Evolutionary conservation across 2,329 filamentous ascomycete species (phyloP), one percentile per base, ranked within the genome.

Genomic region (Nannizziopsis arthrosporioides): DNA sequence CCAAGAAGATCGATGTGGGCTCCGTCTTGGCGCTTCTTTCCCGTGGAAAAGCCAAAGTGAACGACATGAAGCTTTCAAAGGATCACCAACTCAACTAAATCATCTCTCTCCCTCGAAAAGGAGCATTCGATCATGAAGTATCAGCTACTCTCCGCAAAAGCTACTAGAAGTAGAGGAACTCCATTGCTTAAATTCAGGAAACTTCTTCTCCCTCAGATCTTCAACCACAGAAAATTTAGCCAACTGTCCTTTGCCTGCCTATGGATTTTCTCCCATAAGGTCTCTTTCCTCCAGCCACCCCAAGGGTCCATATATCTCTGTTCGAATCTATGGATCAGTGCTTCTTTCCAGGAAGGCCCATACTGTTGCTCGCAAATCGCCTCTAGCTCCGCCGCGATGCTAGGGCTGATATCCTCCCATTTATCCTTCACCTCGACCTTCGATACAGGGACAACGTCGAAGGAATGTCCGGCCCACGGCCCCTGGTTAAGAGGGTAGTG

Each of bases 401-500:
- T 9, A 31, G 27, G 9, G 37, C 45, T 49, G 27, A 48, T 48
- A 38, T 51, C 50, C 17, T 45, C 40, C 45, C 45, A 51, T 14
- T 30, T 42, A 5, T 22, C 45, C n/a, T 38, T 32, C 10, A 30
- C 18, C 4, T 52, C 12, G 31, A 49, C 36, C 10, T 46, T 49
- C 17, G 46, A 40, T 14, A 46, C 39, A 5, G 39, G 47, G 34
- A 49, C 18, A 17, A 44, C 36, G 44, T 52, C 42, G 17, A 52
- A 48, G 14, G 39, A 37, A 18, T 52, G 43, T 7, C 47, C 50
- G 10, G 42, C 50, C 46, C 50, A 51, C 6, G 44, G 42, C 10
- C 42, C 46, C 35, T 47, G 36, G 31, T 47, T 41, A 9, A 46
- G 5, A 30, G 19, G 38, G 18, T 44, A 44, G 19, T 42, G 18